Evolutionary conservation across 768 basidiomycete genomes (phyloP), one percentile per base, ranked within the genome.

Genomic region (Vararia minispora): DNA sequence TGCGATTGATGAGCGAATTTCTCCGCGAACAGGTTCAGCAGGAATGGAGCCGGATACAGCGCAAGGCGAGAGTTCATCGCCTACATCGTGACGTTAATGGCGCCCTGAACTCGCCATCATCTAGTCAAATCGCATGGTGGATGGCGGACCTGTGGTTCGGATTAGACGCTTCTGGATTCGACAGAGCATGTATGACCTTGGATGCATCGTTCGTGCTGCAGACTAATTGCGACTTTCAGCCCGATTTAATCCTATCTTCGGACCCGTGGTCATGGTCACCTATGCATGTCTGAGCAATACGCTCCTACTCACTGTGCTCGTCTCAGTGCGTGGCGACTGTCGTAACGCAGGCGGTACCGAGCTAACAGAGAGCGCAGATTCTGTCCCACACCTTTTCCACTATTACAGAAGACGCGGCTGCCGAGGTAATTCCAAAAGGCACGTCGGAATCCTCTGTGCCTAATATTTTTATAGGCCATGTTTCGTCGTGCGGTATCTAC

Each of bases 211-310:
- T 29, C 30, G 23, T 21, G 16, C 23, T 39, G 35, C 37, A 20
- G 17, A 14, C 51, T 36, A 47, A 35, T 27, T 20, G 23, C 28
- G 27, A 4, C 16, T 11, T 40, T 8, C 49, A 79, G 80, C 68
- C 28, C 62, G 73, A 30, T 94, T 95, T 49, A 88, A 94, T 55
- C 78, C 76, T 0, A 52, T 80, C n/a, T 83, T 95, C 42, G 94
- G 94, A 1, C 92, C 94, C 6, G 51, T 88, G n/a, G 62, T 97
- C 33, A 87, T 89, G 81, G 77, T 89, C 40, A 79, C 72, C 3
- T 97, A 91, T 53, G 90, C 91, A 5, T 88, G 89, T 54, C 54
- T 97, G 50, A 90, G 86, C 47, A 95, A 95, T 52, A 97, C 91
- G 0, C 61, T 95, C 24, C 69, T 99, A 8, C 67, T 98, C 28